Percentiles rank a stretch among this genome's conserved stretches.
These are phyloP conservation scores for Ophiostoma quercus DNA, from an alignment of 2,329 filamentous ascomycete species.

Conservation along the genomic window DNA sequence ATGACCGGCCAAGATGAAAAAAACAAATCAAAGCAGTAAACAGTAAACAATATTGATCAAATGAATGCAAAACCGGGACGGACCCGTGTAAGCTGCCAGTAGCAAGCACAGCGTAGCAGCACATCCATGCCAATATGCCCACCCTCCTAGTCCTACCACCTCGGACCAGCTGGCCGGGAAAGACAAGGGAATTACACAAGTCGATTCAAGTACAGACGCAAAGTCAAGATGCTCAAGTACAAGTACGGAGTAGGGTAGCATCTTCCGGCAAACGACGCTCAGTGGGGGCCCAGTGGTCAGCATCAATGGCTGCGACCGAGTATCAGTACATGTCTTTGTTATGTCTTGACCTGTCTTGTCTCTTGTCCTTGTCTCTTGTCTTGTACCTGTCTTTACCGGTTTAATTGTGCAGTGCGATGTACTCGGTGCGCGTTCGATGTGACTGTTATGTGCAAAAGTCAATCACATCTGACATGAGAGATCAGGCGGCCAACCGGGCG, in stretches of 20 bases:
- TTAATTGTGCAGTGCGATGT: background rate
- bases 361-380: too few relatives aligned
- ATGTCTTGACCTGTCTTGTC: too few relatives aligned
- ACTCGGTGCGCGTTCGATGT: background rate
- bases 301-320: background rate
- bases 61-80: background rate
- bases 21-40: background rate
- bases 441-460: background rate
- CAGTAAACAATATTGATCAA: too few relatives aligned
- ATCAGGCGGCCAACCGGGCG: background rate
- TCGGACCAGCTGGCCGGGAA: slow-evolving; percentile 11
- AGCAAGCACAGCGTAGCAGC: background rate
- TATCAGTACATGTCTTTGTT: background rate
- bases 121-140: background rate
- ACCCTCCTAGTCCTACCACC: background rate
- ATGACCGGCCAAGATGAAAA: background rate
- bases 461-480: background rate
- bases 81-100: background rate
- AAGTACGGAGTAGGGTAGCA: slow-evolving; percentile 7
- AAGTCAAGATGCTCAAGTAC: background rate
- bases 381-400: background rate
- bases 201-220: too few relatives aligned
- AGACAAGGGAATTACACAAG: slow-evolving; percentile 7
- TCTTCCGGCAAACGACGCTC: background rate
- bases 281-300: background rate